Conservation (phyloP, 345 rosid species). For the Moricandia arvensis region DNA sequence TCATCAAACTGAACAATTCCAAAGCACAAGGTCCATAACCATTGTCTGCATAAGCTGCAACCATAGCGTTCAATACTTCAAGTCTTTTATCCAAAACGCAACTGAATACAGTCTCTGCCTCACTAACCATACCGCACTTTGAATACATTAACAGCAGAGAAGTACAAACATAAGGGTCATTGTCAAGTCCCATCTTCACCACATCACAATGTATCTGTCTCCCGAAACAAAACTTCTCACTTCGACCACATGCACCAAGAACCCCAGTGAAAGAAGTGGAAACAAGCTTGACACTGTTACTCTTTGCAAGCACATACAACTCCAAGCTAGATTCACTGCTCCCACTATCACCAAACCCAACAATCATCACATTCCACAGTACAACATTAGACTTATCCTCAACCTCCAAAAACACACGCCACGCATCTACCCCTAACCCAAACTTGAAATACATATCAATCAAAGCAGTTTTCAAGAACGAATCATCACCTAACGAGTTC, state of each 20-base stretch:
- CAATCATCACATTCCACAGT: slow-evolving; percentile 80
- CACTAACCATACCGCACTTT: slow-evolving; percentile 51
- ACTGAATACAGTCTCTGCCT: slow-evolving; percentile 54
- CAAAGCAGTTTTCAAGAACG: slow-evolving; percentile 60
- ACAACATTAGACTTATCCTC: slow-evolving; percentile 59
- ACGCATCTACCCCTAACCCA: slow-evolving; percentile 45
- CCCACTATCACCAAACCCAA: slow-evolving; percentile 54
- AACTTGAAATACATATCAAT: slow-evolving; percentile 55
- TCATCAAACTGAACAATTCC: slow-evolving; percentile 50
- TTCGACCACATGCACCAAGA: slow-evolving; percentile 54
- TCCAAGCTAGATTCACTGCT: slow-evolving; percentile 59
- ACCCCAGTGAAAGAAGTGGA: slow-evolving; percentile 54
- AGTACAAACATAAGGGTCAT: slow-evolving; percentile 56
- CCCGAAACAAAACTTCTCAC: slow-evolving; percentile 52
- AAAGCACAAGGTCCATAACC: slow-evolving; percentile 44
- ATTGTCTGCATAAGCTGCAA: slow-evolving; percentile 60
- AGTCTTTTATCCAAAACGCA: slow-evolving; percentile 43
- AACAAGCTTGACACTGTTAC: slow-evolving; percentile 44
- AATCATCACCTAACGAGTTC: slow-evolving; percentile 43
- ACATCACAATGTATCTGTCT: slow-evolving; percentile 64
- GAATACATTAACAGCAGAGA: slow-evolving; percentile 73
- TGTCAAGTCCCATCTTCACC: slow-evolving; percentile 58
- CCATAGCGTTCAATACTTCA: slow-evolving; percentile 73
- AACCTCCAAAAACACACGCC: slow-evolving; percentile 46
- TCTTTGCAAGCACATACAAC: slow-evolving; percentile 51